Base-by-base conservation (phyloP, 805 yeast species). In the Lachancea sp. region DNA sequence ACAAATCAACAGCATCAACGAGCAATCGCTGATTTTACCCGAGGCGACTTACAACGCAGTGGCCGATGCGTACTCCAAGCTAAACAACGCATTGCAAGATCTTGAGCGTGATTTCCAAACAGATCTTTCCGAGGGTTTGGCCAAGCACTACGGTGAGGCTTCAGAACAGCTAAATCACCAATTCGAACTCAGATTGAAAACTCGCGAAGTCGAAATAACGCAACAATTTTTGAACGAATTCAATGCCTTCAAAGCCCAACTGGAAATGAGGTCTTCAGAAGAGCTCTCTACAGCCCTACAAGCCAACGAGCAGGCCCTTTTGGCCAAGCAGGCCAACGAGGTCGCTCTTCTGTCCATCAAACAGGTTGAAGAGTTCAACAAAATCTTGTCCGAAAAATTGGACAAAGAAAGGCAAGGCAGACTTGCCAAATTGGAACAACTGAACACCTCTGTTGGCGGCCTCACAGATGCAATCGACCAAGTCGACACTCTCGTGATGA, bases 341-440 rank as follows among this genome's bases (percentile, higher is more conserved):
- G 74, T 87, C 26, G 70, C 79, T 9, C 71, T 83, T 60, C 78
- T 82, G 46, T 77, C 86, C 56, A 69, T 81, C 41, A 81, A 79
- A 53, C 82, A 84, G 54, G 78, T 87, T 47, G 75, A 81, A 53
- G 80, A 78, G 58, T 80, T 85, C 61, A 77, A 81, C 50, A 69
- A 72, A 43, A 69, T 77, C 46, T 71, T 88, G 39, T 61, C 73
- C 38, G 73, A 76, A 44, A 75, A 75, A 48, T 75, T 90, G 44
- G 90, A 83, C 51, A 51, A 62, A 11, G 95, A 85, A 71, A 81
- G 98, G 67, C 73, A 81, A 51, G 87, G 89, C 22, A 81, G 93
- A 60, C 76, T 90, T 56, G 73, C 83, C 38, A 73, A 82, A 56
- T 72, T 93, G 57, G 73, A 74, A 29, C 77, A 79, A 46, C 72